Base-by-base conservation (phyloP, 345 rosid genomes). In the Hypericum perforatum region DNA sequence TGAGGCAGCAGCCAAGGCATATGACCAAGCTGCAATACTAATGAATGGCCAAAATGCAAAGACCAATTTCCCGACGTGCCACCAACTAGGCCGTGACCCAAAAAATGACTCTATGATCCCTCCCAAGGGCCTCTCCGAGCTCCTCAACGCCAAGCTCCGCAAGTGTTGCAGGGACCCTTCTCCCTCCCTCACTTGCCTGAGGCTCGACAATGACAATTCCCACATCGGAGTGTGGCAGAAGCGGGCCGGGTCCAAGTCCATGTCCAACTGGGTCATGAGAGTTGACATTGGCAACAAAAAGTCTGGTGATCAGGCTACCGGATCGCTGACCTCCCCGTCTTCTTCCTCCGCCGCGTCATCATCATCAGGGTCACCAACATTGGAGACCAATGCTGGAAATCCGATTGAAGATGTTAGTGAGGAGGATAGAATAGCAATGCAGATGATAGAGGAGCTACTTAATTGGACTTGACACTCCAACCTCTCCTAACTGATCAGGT, bases 41-140 rank as follows among this genome's bases (percentile, higher is more conserved):
- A 78, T 85, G 87, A 85, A 67, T 41, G 95, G 90, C 0, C 83
- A 68, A 7, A 85, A 70, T 63, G 90, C 95, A 0, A 85, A 80
- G 70, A 78, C 85, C 40, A 85, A 86, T 60, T 86, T 86, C 29
- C 87, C 85, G 0, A 53, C 58, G n/a, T 14, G 56, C 7, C 60
- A 60, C 59, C 15, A 42, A 8, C 15, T 29, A 8, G 10, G 11
- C 8, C 14, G 39, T 9, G 45, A 36, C 10, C 10, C 8, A 2
- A 57, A 46, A 37, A 44, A 53, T 5, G 65, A 56, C 50, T 57
- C 70, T 8, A 63, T 69, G 5, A 10, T 60, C 52, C 61, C 82
- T 1, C 61, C 77, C 0, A 77, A 74, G 65, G 71, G 70, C 2
- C 66, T 86, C 0, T 70, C 85, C 0, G 82, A 78, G 39, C 67